These are phyloP conservation scores for Termitomyces sp. DNA, from an alignment of 768 basidiomycete genomes.

Conservation along the genomic window DNA sequence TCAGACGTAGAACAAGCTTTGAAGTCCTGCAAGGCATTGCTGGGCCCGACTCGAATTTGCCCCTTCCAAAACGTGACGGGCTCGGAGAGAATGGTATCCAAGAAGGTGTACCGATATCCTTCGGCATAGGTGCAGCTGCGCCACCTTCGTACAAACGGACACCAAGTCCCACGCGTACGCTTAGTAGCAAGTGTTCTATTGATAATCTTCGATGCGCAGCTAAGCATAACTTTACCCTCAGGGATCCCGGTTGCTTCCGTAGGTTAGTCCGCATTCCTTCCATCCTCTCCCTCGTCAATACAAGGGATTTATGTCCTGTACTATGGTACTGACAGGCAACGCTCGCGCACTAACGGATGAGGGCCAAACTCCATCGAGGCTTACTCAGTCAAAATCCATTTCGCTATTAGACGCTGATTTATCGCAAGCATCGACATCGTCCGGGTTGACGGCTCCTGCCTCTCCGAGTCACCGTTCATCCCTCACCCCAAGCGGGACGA, in stretches of 20 bases:
- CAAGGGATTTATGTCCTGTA: slow-evolving; percentile 17
- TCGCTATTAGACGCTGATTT: slow-evolving; percentile 32
- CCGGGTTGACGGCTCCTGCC: slow-evolving; percentile 42
- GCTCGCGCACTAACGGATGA: slow-evolving; percentile 81
- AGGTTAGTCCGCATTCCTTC: slow-evolving; percentile 41
- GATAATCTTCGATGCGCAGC: slow-evolving; percentile 9
- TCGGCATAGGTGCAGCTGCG: slow-evolving; percentile 34
- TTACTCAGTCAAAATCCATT: slow-evolving; percentile 21
- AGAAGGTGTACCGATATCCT: slow-evolving; percentile 68
- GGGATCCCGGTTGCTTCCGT: slow-evolving; percentile 77
- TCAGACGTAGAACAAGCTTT: slow-evolving; percentile 62
- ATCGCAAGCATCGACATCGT: slow-evolving; percentile 24
- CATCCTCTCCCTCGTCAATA: slow-evolving; percentile 8
- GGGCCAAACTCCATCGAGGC: slow-evolving; percentile 34
- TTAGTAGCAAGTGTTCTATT: slow-evolving; percentile 60
- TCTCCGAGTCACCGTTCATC: slow-evolving; percentile 53
- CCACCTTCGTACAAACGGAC: slow-evolving; percentile 41
- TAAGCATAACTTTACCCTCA: slow-evolving; percentile 24
- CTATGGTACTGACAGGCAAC: slow-evolving; percentile 51
- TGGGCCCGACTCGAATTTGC: slow-evolving; percentile 70
- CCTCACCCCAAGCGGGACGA: slow-evolving; percentile 73
- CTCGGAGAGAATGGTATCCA: slow-evolving; percentile 51
- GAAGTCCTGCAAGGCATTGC: slow-evolving; percentile 67
- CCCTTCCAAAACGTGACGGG: slow-evolving; percentile 56
- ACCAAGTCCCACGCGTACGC: slow-evolving; percentile 69